Evolutionary conservation across 805 yeast species (phyloP).

Genomic region (Pichia ethanolica): DNA sequence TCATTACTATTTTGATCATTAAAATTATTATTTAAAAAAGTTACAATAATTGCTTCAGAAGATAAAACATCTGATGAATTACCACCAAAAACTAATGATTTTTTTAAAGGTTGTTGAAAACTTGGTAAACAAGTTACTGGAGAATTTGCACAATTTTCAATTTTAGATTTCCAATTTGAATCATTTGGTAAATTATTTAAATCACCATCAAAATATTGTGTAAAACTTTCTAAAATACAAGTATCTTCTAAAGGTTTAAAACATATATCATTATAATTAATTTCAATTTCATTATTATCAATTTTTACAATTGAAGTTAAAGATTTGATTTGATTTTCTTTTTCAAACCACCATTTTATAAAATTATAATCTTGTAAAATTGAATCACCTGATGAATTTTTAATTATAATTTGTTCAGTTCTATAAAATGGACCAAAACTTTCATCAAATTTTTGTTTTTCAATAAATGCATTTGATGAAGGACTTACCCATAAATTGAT

Average conservation of each 20-base stretch:
- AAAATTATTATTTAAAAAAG: slow-evolving; percentile 58
- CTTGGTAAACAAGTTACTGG: slow-evolving; percentile 89
- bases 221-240: slow-evolving; percentile 81
- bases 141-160: slow-evolving; percentile 58
- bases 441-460: slow-evolving; percentile 64
- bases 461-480: slow-evolving; percentile 55
- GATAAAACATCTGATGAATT: slow-evolving; percentile 37
- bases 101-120: slow-evolving; percentile 84
- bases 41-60: slow-evolving; percentile 69
- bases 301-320: slow-evolving; percentile 18
- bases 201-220: slow-evolving; percentile 78
- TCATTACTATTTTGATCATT: slow-evolving; percentile 36
- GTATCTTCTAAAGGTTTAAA: slow-evolving; percentile 73
- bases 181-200: slow-evolving; percentile 38
- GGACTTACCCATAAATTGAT: slow-evolving; percentile 87
- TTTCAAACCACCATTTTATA: slow-evolving; percentile 83
- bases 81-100: slow-evolving; percentile 65
- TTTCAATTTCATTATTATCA: slow-evolving; percentile 10
- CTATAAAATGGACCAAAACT: slow-evolving; percentile 90
- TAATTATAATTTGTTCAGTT: slow-evolving; percentile 73
- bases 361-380: slow-evolving; percentile 54
- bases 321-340: slow-evolving; percentile 48
- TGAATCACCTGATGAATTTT: slow-evolving; percentile 62
- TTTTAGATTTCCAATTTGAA: slow-evolving; percentile 45
- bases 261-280: slow-evolving; percentile 59